These are phyloP conservation scores for Microdochium nivale DNA, from an alignment of 2,329 filamentous ascomycete genomes.

Conservation along the genomic window DNA sequence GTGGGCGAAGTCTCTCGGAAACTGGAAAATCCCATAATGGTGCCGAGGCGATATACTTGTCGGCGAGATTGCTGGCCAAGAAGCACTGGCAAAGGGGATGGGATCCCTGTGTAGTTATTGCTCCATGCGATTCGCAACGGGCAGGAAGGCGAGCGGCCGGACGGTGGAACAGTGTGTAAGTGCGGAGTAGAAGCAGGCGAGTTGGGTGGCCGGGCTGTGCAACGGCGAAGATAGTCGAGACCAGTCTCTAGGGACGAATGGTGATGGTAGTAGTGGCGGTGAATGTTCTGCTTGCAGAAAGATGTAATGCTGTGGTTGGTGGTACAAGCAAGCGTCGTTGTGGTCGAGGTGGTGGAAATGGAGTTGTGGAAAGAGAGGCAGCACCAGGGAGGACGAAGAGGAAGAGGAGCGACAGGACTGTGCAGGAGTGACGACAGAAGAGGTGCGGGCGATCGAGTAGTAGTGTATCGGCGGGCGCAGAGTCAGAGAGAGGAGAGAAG, in stretches of 20 bases:
- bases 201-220: background rate
- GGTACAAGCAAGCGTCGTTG: background rate
- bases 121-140: background rate
- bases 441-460: background rate
- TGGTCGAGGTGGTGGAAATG: background rate
- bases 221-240: background rate
- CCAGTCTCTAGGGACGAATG: background rate
- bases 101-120: background rate
- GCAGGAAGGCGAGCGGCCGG: background rate
- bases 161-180: background rate
- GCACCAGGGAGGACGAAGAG: background rate
- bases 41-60: background rate
- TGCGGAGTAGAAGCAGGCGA: background rate
- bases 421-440: background rate
- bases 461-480: background rate
- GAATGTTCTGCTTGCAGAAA: background rate
- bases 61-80: background rate
- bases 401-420: background rate
- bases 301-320: background rate
- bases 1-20: background rate
- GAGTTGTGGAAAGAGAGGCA: background rate
- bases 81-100: background rate
- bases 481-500: background rate
- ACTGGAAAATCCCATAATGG: background rate
- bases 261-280: background rate